Base-by-base conservation (phyloP, 352 stramenopile genomes). In the Phytophthora ohioensis region DNA sequence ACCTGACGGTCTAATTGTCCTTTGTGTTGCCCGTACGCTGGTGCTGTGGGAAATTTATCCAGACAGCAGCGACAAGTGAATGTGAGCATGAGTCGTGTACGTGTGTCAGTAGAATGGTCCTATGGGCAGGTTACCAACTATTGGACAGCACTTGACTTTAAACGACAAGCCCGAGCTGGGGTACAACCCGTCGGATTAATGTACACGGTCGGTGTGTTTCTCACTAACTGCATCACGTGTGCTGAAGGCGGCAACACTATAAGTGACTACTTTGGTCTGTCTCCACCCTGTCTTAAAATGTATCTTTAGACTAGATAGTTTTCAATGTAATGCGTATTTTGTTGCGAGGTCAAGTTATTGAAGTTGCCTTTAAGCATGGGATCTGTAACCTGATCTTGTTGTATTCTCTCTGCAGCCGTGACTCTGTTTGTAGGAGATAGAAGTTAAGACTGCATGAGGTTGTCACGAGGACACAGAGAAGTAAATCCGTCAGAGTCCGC, bases 1-100 rank as follows among this genome's bases (percentile, higher is more conserved):
- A 3, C 47, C 72, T 8, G 54, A 76, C 57, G 67, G 67, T 10
- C 41, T 73, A 17, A 74, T 76, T 32, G 39, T 45, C 21, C 0
- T 27, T 13, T 3, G 4, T 4, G 15, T 47, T 47, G 3, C 12
- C 9, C 12, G 21, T 27, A 21, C 41, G 41, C 41, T 17, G 41
- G 13, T 46, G 41, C 41, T 21, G 41, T 46, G 6, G 41, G 41
- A 46, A 46, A 46, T 17, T 8, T 46, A 46, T 46, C 41, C 11
- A 46, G 41, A n/a, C 31, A 43, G 1, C 32, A 42, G 15, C 13
- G 5, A 10, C 51, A 35, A 57, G 51, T 46, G 2, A 46, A 46
- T 12, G 15, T 32, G 4, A 30, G n/a, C 3, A 21, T 52, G 55
- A 49, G 7, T 5, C 15, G 15, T 4, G 31, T 62, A 8, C 15